These are phyloP conservation scores for Dendrostoma leiphaemia DNA, from an alignment of 2,329 filamentous ascomycete genomes.

Conservation along the genomic window DNA sequence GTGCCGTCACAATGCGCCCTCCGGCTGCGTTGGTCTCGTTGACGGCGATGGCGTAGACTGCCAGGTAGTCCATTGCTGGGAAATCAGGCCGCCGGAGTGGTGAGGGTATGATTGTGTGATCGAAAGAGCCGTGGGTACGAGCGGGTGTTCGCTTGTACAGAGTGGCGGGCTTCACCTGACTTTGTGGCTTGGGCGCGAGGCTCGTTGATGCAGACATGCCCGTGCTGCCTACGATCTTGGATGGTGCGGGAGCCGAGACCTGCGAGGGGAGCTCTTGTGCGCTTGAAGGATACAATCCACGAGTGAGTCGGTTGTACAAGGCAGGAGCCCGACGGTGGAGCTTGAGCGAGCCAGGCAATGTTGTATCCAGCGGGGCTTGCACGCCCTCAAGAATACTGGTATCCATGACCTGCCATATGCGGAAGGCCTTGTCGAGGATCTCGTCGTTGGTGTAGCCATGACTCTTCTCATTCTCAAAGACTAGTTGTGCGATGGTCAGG, in stretches of 20 bases:
- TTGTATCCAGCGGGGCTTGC: conserved; percentile 39
- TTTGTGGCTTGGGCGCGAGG: conserved; percentile 39
- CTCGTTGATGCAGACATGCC: conserved; percentile 17
- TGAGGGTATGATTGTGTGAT: conserved; percentile 45
- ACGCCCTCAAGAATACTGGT: conserved; percentile 49
- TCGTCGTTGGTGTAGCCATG: conserved; percentile 49
- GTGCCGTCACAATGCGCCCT: conserved; percentile 49
- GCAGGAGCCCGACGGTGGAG: conserved; percentile 45
- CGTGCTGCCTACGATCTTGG: not conserved
- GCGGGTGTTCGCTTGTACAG: conserved; percentile 32
- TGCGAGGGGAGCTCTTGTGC: conserved; percentile 8
- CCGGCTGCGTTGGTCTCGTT: conserved; percentile 53
- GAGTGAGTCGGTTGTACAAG: conserved; percentile 42
- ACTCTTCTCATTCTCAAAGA: conserved; percentile 52
- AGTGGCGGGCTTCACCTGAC: conserved; percentile 40
- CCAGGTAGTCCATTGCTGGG: conserved; percentile 49
- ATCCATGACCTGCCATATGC: conserved; percentile 53
- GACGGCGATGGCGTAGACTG: conserved; percentile 50
- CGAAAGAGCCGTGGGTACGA: conserved; percentile 42
- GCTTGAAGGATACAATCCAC: conserved; percentile 42
- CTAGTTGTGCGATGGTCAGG: conserved; percentile 49
- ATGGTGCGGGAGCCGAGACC: not conserved
- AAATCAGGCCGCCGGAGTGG: conserved; percentile 45
- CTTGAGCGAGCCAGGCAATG: conserved; percentile 46
- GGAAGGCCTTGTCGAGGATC: conserved; percentile 44